Conservation (phyloP, 345 rosid genomes). For the Sonneratia caseolaris region DNA sequence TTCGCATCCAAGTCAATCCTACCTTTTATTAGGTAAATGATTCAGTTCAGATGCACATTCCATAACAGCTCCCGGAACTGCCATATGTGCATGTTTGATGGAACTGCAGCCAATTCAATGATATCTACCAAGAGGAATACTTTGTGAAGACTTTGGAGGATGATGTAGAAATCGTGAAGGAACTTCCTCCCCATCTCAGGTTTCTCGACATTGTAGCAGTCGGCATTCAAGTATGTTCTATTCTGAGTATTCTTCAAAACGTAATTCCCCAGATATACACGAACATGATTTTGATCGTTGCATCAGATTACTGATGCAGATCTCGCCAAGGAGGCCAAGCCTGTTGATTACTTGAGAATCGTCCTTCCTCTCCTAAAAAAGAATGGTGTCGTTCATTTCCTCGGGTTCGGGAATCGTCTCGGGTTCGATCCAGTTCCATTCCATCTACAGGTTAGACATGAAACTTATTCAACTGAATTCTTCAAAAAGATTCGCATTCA, state of each 20-base stretch:
- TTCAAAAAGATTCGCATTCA: neutral
- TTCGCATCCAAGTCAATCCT: constrained; percentile 13
- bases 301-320: constrained; percentile 77
- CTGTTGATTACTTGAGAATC: constrained; percentile 39
- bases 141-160: constrained; percentile 49
- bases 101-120: constrained; percentile 70
- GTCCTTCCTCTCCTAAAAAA: constrained; percentile 50
- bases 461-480: neutral
- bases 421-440: constrained; percentile 80
- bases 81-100: constrained; percentile 5
- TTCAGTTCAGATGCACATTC: neutral
- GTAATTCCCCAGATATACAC: neutral
- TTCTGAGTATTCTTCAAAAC: neutral
- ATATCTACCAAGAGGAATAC: constrained; percentile 66
- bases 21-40: neutral
- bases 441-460: constrained; percentile 54
- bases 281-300: constrained; percentile 7
- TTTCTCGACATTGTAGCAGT: constrained; percentile 49
- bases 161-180: constrained; percentile 57
- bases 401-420: constrained; percentile 85
- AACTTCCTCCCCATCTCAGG: constrained; percentile 60
- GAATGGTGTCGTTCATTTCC: constrained; percentile 69
- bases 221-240: constrained; percentile 47
- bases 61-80: neutral
- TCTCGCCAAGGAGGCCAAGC: constrained; percentile 75